Base-by-base conservation (phyloP, 768 basidiomycete species). In the Leccinum fibrillosum region DNA sequence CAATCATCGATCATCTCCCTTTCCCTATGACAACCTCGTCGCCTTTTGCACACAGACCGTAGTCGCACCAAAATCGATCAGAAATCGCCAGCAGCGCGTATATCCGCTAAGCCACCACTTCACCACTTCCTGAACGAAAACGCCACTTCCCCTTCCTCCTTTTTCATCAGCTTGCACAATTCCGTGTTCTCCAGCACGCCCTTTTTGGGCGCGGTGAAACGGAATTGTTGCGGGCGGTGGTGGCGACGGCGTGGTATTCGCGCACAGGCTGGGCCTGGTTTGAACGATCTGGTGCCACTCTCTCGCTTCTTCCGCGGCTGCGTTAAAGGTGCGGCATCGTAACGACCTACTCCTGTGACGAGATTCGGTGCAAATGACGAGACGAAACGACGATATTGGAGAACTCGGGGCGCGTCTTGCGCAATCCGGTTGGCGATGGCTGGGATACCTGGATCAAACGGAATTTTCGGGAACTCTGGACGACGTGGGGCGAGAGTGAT, bases 151-250 rank as follows among this genome's bases (percentile, higher is more conserved):
- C 3, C 10, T 54, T 19, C 37, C 23, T 10, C 30, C 1, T n/a
- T 7, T 5, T 25, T 8, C 25, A n/a, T 37, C 25, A 64, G 57
- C 62, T 57, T 42, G 52, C 48, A 54, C 19, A 52, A 10, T 42
- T 39, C 5, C 59, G 45, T 54, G 37, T 11, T 65, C 63, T 62
- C 64, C 42, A 62, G 63, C 21, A 50, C 50, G 60, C 63, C 63
- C 55, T 61, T 53, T 32, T 53, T 37, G 59, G 64, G 63, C 55
- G 55, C 64, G 42, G 63, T n/a, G 39, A 42, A 42, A n/a, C 39
- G 62, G 59, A 39, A 32, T 42, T 53, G 53, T 62, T 11, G 30
- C 19, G 3, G 52, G 64, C 45, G 28, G 53, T 53, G 60, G 55
- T 52, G 59, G 55, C 21, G 10, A 45, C 30, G 19, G 42, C 3